Percentiles rank a stretch among this genome's conserved stretches.
phyloP scores from a whole-genome alignment of 441 rosid species.

The Brassica balearica region DNA sequence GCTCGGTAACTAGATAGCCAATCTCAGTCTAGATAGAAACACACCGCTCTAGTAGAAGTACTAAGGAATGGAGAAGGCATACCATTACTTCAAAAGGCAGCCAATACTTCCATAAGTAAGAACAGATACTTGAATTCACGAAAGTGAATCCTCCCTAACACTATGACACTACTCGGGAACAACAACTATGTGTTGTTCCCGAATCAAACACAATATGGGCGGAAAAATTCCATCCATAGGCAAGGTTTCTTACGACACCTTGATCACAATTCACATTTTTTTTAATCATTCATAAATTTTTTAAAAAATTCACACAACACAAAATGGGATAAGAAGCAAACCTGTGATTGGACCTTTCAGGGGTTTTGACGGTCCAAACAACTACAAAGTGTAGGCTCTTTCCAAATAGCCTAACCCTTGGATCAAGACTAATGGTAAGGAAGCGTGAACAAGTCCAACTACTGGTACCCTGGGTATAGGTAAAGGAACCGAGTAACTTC shows the following conservation, averaged over 20 bases:
- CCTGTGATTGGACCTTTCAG: neutral
- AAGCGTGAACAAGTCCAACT: no score
- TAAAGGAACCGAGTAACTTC: no score
- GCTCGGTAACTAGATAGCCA: neutral
- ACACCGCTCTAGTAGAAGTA: neutral
- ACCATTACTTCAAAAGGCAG: neutral
- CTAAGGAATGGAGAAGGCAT: neutral
- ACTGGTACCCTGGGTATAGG: no score
- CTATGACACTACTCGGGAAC: neutral
- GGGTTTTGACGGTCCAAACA: neutral
- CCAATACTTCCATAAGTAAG: neutral
- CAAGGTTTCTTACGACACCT: no score
- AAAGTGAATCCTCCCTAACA: neutral
- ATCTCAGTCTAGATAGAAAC: neutral
- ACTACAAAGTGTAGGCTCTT: no score
- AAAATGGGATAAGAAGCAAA: neutral
- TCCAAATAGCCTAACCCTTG: no score
- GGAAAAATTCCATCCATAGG: neutral
- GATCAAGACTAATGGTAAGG: no score
- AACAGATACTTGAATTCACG: neutral
- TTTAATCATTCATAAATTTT: neutral
- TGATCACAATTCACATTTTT: no score
- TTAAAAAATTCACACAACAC: neutral
- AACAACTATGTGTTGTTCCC: neutral
- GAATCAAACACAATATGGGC: neutral